Percentiles rank a stretch among this genome's conserved stretches.
These are phyloP conservation scores for Claviceps africana DNA, from an alignment of 2,329 filamentous ascomycete species.

Conservation along the genomic window DNA sequence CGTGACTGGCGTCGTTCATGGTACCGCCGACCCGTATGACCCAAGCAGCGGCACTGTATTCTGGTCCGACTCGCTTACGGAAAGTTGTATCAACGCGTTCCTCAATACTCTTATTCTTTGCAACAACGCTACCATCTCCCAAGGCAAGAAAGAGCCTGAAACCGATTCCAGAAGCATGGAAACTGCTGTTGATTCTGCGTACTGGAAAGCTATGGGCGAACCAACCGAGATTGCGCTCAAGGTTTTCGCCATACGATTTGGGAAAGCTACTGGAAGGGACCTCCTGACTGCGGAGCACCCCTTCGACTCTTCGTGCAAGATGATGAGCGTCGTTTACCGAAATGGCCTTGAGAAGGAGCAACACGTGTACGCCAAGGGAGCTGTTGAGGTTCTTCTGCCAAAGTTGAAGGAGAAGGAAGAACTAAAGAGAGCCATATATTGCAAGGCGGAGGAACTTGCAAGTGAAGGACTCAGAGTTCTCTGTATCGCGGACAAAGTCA, in stretches of 20 bases:
- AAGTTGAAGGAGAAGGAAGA: conserved; percentile 33
- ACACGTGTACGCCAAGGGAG: conserved; percentile 43
- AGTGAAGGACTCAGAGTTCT: conserved; percentile 54
- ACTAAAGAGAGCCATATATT: conserved; percentile 30
- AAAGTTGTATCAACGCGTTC: conserved; percentile 30
- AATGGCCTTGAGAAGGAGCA: conserved; percentile 19
- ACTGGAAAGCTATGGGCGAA: conserved; percentile 49
- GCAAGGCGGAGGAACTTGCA: conserved; percentile 41
- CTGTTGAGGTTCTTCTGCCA: conserved; percentile 42
- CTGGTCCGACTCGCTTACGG: conserved; percentile 28
- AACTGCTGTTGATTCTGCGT: conserved; percentile 26
- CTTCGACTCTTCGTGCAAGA: conserved; percentile 60
- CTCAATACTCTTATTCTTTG: conserved; percentile 45
- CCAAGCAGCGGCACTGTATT: conserved; percentile 40
- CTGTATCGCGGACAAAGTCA: conserved; percentile 43
- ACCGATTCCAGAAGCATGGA: conserved; percentile 33
- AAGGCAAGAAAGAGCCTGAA: conserved; percentile 31
- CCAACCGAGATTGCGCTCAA: conserved; percentile 63
- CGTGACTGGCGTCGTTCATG: conserved; percentile 37
- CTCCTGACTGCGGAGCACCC: conserved; percentile 50
- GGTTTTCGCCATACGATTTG: conserved; percentile 58
- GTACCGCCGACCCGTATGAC: conserved; percentile 45
- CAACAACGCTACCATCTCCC: conserved; percentile 41
- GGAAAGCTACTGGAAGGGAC: conserved; percentile 30
- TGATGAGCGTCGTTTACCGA: conserved; percentile 57